Percentiles rank a stretch among this genome's conserved stretches.
Evolutionary conservation across 306 rosid genomes (phyloP).

Genomic region (Adenanthera pavonina): DNA sequence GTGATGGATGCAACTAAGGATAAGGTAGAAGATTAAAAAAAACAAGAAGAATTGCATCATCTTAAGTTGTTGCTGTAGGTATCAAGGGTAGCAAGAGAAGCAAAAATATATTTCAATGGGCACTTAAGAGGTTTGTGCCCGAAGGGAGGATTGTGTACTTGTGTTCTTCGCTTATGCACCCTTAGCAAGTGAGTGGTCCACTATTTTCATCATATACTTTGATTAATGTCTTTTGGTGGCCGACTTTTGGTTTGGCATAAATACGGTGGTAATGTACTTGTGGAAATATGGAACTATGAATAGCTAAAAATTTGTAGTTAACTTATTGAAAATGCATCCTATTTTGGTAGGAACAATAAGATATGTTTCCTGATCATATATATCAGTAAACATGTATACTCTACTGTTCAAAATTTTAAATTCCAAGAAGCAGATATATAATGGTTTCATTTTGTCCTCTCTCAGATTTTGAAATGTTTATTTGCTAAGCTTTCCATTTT

Average conservation of each 20-base stretch:
- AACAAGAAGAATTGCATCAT: conserved; percentile 38
- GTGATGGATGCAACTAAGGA: conserved; percentile 48
- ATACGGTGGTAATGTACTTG: not conserved
- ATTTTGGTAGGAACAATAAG: not conserved
- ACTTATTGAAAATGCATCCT: not conserved
- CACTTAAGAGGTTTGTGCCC: conserved; percentile 81
- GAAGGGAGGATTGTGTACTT: conserved; percentile 57
- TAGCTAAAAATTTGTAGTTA: not conserved
- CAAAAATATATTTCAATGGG: conserved; percentile 76
- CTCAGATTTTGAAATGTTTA: conserved; percentile 8
- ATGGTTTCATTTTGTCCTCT: conserved; percentile 6
- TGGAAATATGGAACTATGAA: not conserved
- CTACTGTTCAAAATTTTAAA: not conserved
- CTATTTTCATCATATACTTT: not conserved
- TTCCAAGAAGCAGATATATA: not conserved
- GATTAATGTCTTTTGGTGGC: conserved; percentile 10
- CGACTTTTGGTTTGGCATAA: conserved; percentile 14
- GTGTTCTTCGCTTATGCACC: conserved; percentile 10
- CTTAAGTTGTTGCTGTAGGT: conserved; percentile 69
- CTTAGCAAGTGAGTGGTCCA: conserved; percentile 28
- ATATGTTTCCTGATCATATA: too few species aligned
- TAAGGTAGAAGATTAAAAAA: conserved; percentile 33
- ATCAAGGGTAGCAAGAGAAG: conserved; percentile 80
- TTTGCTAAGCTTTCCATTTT: not conserved
- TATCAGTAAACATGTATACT: not conserved